Percentiles rank a stretch among this genome's conserved stretches.
phyloP scores from a whole-genome alignment of 768 basidiomycete species.

The Lactifluus echinatus region DNA sequence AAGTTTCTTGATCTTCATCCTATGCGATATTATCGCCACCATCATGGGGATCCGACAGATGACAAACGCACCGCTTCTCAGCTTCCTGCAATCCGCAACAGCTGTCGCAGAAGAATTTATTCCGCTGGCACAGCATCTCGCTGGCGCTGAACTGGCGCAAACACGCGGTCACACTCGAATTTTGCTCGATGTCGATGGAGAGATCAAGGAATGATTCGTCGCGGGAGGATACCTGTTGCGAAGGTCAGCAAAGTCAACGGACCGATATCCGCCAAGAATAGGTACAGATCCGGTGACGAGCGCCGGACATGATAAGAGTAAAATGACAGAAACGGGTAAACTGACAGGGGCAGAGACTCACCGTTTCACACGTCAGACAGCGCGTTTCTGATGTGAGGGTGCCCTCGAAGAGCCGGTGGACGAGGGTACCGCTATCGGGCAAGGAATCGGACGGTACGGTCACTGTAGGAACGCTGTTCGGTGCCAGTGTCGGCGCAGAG shows the following conservation, averaged over 20 bases:
- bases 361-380: slow-evolving; percentile 96
- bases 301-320: neutral
- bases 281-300: neutral
- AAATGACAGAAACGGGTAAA: neutral
- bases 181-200: slow-evolving; percentile 99
- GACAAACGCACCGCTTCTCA: slow-evolving; percentile 72
- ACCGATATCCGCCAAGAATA: neutral
- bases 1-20: slow-evolving; percentile 98
- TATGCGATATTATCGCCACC: slow-evolving; percentile 25
- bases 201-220: slow-evolving; percentile 97
- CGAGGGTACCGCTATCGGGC: slow-evolving; percentile 50
- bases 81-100: slow-evolving; percentile 97
- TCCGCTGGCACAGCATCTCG: slow-evolving; percentile 96
- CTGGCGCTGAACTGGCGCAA: slow-evolving; percentile 93
- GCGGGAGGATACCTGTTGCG: slow-evolving; percentile 42
- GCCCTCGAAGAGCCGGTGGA: slow-evolving; percentile 92
- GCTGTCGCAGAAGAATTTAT: slow-evolving; percentile 97
- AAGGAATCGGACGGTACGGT: slow-evolving; percentile 38
- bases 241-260: slow-evolving; percentile 24
- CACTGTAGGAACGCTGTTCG: slow-evolving; percentile 30
- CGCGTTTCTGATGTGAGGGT: slow-evolving; percentile 93
- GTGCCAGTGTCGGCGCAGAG: slow-evolving; percentile 49
- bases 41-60: slow-evolving; percentile 6
- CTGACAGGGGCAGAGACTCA: slow-evolving; percentile 27
- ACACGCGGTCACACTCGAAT: slow-evolving; percentile 93